phyloP scores from a whole-genome alignment of 139 green algal genomes.

The Chlorella ohadii region DNA sequence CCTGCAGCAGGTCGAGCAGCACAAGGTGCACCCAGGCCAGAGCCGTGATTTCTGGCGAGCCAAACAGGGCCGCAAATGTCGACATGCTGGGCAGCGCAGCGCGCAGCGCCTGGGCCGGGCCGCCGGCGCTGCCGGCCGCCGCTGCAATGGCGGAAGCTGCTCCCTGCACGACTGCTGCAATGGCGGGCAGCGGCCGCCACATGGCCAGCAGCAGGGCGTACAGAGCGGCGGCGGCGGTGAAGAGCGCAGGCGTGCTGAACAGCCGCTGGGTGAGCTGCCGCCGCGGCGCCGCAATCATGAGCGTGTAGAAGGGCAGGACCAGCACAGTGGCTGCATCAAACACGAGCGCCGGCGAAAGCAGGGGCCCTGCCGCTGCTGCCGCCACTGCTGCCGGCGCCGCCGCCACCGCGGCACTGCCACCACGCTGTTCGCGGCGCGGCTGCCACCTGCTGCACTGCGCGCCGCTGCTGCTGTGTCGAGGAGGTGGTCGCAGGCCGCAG shows the following conservation, averaged over 20 bases:
- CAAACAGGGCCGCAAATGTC: constrained; percentile 54
- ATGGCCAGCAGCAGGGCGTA: constrained; percentile 30
- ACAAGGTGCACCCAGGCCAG: constrained; percentile 87
- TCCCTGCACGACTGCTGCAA: background rate
- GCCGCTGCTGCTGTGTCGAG: no score
- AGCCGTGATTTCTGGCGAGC: constrained; percentile 40
- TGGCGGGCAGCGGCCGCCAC: constrained; percentile 26
- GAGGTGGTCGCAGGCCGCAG: no score
- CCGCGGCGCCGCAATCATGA: constrained; percentile 64
- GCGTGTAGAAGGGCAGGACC: constrained; percentile 72
- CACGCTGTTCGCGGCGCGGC: no score
- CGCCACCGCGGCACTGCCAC: no score
- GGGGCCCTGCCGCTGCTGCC: background rate
- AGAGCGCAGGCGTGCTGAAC: background rate
- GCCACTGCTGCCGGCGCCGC: background rate
- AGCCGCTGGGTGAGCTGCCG: constrained; percentile 23
- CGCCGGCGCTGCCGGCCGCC: background rate
- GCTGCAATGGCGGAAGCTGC: background rate
- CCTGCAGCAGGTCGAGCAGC: constrained; percentile 84
- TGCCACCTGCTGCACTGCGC: no score
- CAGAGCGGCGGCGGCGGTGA: constrained; percentile 33
- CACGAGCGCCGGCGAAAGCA: constrained; percentile 33
- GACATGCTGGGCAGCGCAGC: constrained; percentile 37
- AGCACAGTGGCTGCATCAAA: constrained; percentile 68
- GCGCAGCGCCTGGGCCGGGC: background rate